A percentile compares a stretch with the other conserved stretches of the same genome.
These are phyloP conservation scores for Alternaria hordeiaustralica DNA, from an alignment of 2,329 filamentous ascomycete species.

Conservation along the genomic window DNA sequence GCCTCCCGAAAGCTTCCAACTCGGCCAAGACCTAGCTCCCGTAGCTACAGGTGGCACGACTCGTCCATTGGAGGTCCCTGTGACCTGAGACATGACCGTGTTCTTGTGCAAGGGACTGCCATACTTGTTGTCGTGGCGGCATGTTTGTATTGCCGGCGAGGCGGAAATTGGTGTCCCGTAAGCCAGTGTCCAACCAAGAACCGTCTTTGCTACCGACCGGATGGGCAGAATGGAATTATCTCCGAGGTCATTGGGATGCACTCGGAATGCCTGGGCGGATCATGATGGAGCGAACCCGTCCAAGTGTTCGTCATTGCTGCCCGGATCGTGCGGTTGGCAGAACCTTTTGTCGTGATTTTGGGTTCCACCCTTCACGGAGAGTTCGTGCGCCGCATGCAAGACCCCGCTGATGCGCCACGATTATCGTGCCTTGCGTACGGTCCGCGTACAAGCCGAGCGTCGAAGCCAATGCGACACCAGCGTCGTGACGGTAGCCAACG, in stretches of 20 bases:
- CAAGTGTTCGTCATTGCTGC: neutral
- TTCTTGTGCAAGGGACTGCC: neutral
- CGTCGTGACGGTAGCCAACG: neutral
- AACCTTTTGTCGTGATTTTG: neutral
- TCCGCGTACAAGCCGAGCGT: neutral
- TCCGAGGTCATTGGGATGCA: neutral
- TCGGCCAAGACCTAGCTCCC: neutral
- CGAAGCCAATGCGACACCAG: conserved; percentile 7
- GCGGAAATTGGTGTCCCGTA: neutral
- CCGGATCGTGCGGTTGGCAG: neutral
- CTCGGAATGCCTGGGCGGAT: neutral
- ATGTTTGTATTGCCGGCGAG: neutral
- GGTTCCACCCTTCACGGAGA: neutral
- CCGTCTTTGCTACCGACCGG: neutral
- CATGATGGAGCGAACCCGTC: neutral
- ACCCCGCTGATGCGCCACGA: conserved; percentile 5
- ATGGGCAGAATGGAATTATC: neutral
- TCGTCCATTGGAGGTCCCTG: neutral
- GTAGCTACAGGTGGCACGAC: conserved; percentile 7
- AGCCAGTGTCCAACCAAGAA: neutral
- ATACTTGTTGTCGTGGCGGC: neutral
- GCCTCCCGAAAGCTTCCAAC: neutral
- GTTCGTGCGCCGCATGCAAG: neutral
- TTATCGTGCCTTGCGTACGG: neutral
- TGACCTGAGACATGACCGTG: neutral